Evolutionary conservation across 192 early-diverging fungal species (phyloP).

Genomic region (Phlyctochytrium arcticum): DNA sequence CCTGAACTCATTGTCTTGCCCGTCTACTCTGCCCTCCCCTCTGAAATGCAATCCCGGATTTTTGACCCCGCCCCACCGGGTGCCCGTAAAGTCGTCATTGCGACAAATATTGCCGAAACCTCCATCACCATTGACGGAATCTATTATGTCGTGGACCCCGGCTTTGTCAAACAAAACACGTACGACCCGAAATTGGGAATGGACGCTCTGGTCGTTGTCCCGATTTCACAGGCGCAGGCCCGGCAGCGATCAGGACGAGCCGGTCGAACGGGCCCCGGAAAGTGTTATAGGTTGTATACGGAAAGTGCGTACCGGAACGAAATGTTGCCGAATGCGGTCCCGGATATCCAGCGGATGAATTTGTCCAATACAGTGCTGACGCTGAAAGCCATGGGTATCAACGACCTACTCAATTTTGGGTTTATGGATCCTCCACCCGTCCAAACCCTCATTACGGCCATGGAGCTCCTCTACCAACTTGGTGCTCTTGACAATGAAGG

Average conservation of each 20-base stretch:
- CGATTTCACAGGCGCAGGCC: constrained; percentile 91
- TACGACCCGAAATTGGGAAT: constrained; percentile 95
- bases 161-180: constrained; percentile 93
- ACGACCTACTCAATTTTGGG: constrained; percentile 94
- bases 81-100: constrained; percentile 89
- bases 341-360: constrained; percentile 97
- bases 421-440: constrained; percentile 98
- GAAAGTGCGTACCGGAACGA: constrained; percentile 88
- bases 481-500: constrained; percentile 92
- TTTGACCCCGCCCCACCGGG: constrained; percentile 96
- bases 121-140: constrained; percentile 97
- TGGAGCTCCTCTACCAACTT: constrained; percentile 88
- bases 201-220: constrained; percentile 95
- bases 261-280: constrained; percentile 93
- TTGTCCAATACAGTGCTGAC: constrained; percentile 83
- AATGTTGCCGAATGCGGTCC: constrained; percentile 89
- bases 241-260: constrained; percentile 93
- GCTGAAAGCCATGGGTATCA: constrained; percentile 95
- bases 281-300: constrained; percentile 95
- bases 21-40: constrained; percentile 93
- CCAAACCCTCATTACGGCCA: constrained; percentile 84
- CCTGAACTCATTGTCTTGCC: constrained; percentile 90
- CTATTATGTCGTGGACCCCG: constrained; percentile 96
- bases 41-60: constrained; percentile 93
- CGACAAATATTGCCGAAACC: constrained; percentile 99